phyloP scores from a whole-genome alignment of 768 basidiomycete genomes.

The Chalciporus sphaerocephalus region DNA sequence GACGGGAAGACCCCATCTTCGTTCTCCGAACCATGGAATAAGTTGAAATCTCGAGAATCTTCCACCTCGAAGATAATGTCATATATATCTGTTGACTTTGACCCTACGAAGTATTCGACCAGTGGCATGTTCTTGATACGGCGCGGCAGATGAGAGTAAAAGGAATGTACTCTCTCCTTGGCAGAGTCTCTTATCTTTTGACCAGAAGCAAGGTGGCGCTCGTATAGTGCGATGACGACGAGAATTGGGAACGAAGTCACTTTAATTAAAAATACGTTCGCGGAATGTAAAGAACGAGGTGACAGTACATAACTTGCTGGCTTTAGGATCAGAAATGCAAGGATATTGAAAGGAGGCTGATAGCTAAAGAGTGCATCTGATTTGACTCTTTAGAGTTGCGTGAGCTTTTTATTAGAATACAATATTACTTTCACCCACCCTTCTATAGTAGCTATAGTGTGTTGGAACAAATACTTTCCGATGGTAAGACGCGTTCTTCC shows the following conservation, averaged over 20 bases:
- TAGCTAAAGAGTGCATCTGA: slow-evolving; percentile 89
- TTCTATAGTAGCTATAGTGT: slow-evolving; percentile 81
- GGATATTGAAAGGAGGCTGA: slow-evolving; percentile 83
- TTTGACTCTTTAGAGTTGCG: slow-evolving; percentile 57
- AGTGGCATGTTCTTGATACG: slow-evolving; percentile 71
- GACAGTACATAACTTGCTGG: slow-evolving; percentile 72
- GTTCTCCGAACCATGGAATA: slow-evolving; percentile 51
- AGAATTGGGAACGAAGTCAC: slow-evolving; percentile 78
- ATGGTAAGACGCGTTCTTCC: slow-evolving; percentile 12
- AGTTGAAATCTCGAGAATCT: slow-evolving; percentile 40
- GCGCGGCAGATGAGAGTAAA: slow-evolving; percentile 65
- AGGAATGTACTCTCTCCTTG: slow-evolving; percentile 46
- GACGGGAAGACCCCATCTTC: slow-evolving; percentile 27
- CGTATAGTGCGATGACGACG: slow-evolving; percentile 71
- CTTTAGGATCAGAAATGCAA: slow-evolving; percentile 76
- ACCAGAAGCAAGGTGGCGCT: slow-evolving; percentile 60
- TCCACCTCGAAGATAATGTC: slow-evolving; percentile 80
- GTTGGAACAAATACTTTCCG: slow-evolving; percentile 80
- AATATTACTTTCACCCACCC: slow-evolving; percentile 45
- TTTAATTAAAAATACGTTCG: slow-evolving; percentile 84
- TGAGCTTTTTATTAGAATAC: slow-evolving; percentile 5
- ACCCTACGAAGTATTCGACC: slow-evolving; percentile 73
- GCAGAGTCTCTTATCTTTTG: slow-evolving; percentile 48
- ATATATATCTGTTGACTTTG: slow-evolving; percentile 60
- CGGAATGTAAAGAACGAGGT: slow-evolving; percentile 73